Base-by-base conservation (phyloP, 495 filamentous ascomycete genomes). In the Hypoxylon perforatum region DNA sequence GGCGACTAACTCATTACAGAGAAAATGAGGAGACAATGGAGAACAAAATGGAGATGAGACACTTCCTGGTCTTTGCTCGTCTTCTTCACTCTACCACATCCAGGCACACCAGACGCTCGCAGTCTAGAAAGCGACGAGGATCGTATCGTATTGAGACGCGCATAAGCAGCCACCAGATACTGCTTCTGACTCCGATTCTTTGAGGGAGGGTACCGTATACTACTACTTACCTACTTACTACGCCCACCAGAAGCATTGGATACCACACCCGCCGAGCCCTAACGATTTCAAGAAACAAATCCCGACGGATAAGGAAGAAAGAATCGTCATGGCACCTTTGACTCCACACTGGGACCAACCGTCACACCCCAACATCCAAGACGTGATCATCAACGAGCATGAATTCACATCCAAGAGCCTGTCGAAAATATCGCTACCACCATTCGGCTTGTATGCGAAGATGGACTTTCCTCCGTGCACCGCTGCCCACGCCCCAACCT, bases 351-450 rank as follows among this genome's bases (percentile, higher is more conserved):
- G 84, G 84, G 23, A 59, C 9, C 83, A 82, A 63, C 84, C 84
- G 46, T 85, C 83, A 30, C 82, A 86, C 62, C 81, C 82, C 51
- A 67, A 78, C 44, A 71, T 86, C 67, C 76, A 84, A 61, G 71
- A 80, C 19, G 85, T 88, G 69, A 67, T 87, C 63, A 72, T 76
- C 69, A 78, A 80, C 65, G 73, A 75, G 51, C 69, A 61, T 64
- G 77, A 78, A 60, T 92, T 88, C 78, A 81, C 80, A 57, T 85
- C 86, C 69, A 85, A 87, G 56, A 86, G 87, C 62, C 71, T 85
- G 63, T 91, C 88, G 36, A 82, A 81, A 39, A 75, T 90, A 63
- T 72, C 81, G 17, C 81, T 92, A 4, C 86, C 88, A 9, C 84
- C 90, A 4, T 90, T 87, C 58, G 85, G 75, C 23, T 74, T 81